Evolutionary conservation across 208 protist genomes (phyloP), one percentile per base, ranked within the genome.

Genomic region (Acanthamoeba royreba): DNA sequence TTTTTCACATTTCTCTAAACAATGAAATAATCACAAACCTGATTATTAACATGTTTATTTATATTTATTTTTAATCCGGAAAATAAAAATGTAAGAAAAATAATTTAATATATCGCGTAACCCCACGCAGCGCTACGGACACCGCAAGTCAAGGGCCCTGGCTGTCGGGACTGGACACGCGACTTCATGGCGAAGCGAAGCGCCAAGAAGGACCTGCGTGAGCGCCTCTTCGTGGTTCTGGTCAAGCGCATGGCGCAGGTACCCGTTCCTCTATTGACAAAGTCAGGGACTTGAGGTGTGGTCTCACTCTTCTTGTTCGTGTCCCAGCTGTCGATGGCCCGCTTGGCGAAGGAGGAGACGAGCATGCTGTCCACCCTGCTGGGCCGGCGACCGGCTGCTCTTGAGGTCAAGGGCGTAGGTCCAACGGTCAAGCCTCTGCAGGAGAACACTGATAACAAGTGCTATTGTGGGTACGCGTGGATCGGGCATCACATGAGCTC

Each of bases 221-320:
- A 89, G 9, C 81, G 81, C 11, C 81, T 89, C 35, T 89, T 89
- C 22, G 81, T 61, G 22, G 81, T 89, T 31, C 81, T 89, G 19
- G 52, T 89, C 52, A 66, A 55, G 81, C 45, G 81, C 45, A 66
- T 89, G 45, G 81, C 81, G 4, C 81, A 89, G 46, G 81, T 89
- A 86, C 74, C 8, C 31, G 31, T 66, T 11, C 38, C 25, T 55
- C 47, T 7, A 9, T 86, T 40, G 25, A 38, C 43, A 8, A 22
- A 19, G 33, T 1, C 2, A 38, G 3, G 66, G n/a, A n/a, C 66
- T n/a, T 79, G 66, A 28, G 31, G 42, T 81, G 69, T 15, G 42
- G 25, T 42, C 42, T 83, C 42, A 83, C 79, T 53, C 25, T n/a
- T 13, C 33, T 89, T 40, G 11, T 40, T 13, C 9, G 31, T 53